Base-by-base conservation (phyloP, 2,329 filamentous ascomycete species). In the Fusarium sarcochroum region DNA sequence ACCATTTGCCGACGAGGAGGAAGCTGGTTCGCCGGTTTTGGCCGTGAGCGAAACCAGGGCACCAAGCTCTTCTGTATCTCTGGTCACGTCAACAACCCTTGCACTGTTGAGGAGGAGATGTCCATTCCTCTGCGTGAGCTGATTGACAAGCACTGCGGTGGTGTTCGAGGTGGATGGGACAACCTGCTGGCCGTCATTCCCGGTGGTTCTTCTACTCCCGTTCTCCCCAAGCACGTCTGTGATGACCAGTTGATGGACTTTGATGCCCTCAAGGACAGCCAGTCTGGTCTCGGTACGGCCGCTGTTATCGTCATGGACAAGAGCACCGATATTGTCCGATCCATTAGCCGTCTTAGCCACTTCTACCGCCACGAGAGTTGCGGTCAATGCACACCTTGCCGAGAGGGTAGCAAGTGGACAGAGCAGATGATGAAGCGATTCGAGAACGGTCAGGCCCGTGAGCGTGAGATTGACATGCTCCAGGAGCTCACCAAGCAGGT, bases 231-330 rank as follows among this genome's bases (percentile, higher is more conserved):
- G 86, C 82, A 81, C 69, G 83, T 97, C 71, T 98, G 96, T 80
- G 94, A 98, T 80, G 91, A 97, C 76, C 95, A 98, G 81, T 83
- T 99, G 56, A 99, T 99, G 96, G 96, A 99, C 84, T 99, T 98
- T 78, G 96, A 99, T 79, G 94, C 93, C 11, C 89, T 99, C 74
- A 99, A 99, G 88, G 96, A 99, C 82, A 94, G 91, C 73, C 96
- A 98, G 83, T 97, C 94, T 65, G 96, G 96, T 88, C 91, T 99
- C 15, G 96, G 96, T 73, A 99, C 96, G 8, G 96, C 96, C 6
- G 96, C 96, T 60, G 95, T 99, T 73, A 97, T 99, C 76, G 96
- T 99, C 80, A 97, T 99, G 93, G 96, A 99, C 84, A 97, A 98
- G 87, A 95, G 91, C 76, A 93, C 96, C 69, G 96, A 99, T 80